Conservation (phyloP, 768 basidiomycete species). For the Suillus brevipes region DNA sequence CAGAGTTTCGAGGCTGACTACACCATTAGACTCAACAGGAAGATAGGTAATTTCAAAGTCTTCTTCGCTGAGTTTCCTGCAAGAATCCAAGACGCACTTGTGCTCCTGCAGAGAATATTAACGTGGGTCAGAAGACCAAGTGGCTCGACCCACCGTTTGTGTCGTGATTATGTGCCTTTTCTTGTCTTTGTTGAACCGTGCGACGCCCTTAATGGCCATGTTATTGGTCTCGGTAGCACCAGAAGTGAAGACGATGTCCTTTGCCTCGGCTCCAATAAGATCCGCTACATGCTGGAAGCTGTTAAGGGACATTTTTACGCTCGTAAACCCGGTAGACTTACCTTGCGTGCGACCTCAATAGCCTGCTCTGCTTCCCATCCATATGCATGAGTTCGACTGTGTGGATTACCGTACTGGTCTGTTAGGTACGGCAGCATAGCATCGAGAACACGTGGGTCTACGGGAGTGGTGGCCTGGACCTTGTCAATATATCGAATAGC, state of each 20-base stretch:
- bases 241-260: constrained; percentile 96
- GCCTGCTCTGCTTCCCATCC: constrained; percentile 99
- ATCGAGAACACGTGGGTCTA: constrained; percentile 95
- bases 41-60: constrained; percentile 98
- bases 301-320: constrained; percentile 2
- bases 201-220: constrained; percentile 95
- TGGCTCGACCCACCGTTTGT: constrained; percentile 68
- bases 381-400: constrained; percentile 97
- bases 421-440: constrained; percentile 95
- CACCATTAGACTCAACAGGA: constrained; percentile 86
- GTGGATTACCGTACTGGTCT: constrained; percentile 96
- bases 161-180: constrained; percentile 93
- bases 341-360: constrained; percentile 90
- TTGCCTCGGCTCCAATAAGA: constrained; percentile 89
- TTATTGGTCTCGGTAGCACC: constrained; percentile 99
- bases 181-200: constrained; percentile 91
- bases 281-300: constrained; percentile 76
- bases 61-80: constrained; percentile 91
- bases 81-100: constrained; percentile 98
- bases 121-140: not conserved
- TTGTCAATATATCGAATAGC: constrained; percentile 12
- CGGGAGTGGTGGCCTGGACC: constrained; percentile 88
- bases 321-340: constrained; percentile 27
- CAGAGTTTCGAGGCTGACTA: constrained; percentile 76
- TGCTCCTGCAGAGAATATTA: constrained; percentile 67